phyloP scores from a whole-genome alignment of 2,329 filamentous ascomycete species.

The Cytospora chrysosperma region DNA sequence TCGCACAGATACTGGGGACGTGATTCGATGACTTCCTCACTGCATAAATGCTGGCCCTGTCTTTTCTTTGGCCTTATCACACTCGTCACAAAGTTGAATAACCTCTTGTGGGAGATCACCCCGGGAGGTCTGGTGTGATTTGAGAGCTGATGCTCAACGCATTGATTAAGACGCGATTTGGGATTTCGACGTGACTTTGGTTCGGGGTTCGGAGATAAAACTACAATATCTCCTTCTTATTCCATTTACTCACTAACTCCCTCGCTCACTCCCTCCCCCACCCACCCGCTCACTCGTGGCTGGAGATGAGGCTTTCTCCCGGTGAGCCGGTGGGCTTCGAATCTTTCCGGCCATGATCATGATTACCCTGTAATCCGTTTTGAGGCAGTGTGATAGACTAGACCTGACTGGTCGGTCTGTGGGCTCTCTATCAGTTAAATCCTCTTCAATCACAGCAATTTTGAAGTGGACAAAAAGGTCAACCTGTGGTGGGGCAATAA shows the following conservation, averaged over 20 bases:
- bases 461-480: not conserved
- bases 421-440: not conserved
- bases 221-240: no score
- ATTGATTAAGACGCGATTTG: not conserved
- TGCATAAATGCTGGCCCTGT: not conserved
- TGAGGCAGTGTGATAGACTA: not conserved
- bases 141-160: not conserved
- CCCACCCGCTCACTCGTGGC: no score
- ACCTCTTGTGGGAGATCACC: not conserved
- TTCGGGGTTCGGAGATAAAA: not conserved
- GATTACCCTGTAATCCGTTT: no score
- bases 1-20: constrained; percentile 6
- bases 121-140: not conserved
- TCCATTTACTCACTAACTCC: no score
- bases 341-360: not conserved
- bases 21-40: constrained; percentile 11
- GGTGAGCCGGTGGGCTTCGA: no score
- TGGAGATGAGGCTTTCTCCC: not conserved
- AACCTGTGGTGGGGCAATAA: not conserved
- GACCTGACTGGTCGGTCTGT: not conserved
- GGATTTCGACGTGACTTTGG: not conserved
- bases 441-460: not conserved
- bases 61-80: not conserved
- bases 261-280: not conserved
- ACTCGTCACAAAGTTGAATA: not conserved